A percentile compares a stretch with the other conserved stretches of the same genome.
Conservation (phyloP, 2,329 filamentous ascomycete genomes). For the Cladorrhinum sp. region DNA sequence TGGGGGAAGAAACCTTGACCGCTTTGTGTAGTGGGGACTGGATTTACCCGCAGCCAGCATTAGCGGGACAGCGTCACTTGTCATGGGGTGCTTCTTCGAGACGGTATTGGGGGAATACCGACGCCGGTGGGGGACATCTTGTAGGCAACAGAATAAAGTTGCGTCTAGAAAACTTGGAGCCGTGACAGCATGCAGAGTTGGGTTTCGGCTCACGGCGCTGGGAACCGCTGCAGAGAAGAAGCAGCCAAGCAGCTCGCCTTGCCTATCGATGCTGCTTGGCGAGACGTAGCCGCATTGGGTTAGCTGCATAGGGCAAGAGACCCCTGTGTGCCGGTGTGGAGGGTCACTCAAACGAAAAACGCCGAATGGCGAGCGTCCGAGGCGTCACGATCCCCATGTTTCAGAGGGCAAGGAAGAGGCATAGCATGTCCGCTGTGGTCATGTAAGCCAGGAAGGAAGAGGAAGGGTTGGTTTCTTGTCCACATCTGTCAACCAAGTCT, state of each 20-base stretch:
- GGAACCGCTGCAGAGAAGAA: not conserved
- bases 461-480: not conserved
- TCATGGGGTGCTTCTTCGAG: not conserved
- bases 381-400: not conserved
- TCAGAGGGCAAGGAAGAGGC: not conserved
- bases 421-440: not conserved
- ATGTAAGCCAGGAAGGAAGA: too few species aligned
- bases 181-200: not conserved
- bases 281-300: not conserved
- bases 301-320: not conserved
- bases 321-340: not conserved
- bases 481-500: not conserved
- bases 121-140: not conserved
- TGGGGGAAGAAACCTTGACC: not conserved
- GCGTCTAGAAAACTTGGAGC: not conserved
- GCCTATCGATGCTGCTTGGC: not conserved
- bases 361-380: not conserved
- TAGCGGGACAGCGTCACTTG: not conserved
- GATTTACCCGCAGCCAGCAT: conserved; percentile 4
- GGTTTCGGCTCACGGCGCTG: not conserved
- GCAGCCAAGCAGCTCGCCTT: not conserved
- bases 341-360: not conserved
- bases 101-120: not conserved
- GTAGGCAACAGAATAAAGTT: conserved; percentile 7
- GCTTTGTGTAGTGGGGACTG: not conserved